Percentiles rank a stretch among this genome's conserved stretches.
Evolutionary conservation across 106 monocot genomes (phyloP).

Genomic region (Allium sativum): DNA sequence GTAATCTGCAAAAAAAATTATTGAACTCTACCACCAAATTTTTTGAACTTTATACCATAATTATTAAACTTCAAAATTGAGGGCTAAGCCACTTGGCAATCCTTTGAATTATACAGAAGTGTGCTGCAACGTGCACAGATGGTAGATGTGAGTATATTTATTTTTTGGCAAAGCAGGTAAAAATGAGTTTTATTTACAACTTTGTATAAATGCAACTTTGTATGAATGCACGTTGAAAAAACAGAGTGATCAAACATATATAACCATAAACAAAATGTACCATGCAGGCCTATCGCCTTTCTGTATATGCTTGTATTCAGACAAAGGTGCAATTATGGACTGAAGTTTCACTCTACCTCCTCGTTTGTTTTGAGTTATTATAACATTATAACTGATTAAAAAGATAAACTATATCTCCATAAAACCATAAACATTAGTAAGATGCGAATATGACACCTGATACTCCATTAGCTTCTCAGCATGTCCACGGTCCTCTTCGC

Average conservation of each 20-base stretch:
- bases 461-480: slow-evolving; percentile 51
- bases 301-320: slow-evolving; percentile 69
- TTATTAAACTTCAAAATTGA: too few relatives aligned
- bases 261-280: slow-evolving; percentile 16
- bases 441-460: slow-evolving; percentile 14
- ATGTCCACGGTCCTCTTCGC: slow-evolving; percentile 43
- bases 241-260: not conserved
- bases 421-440: not conserved
- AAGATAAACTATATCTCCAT: not conserved
- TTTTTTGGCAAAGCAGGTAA: too few relatives aligned
- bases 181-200: not conserved
- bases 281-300: slow-evolving; percentile 86
- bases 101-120: too few relatives aligned
- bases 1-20: too few relatives aligned
- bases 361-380: slow-evolving; percentile 43
- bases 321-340: slow-evolving; percentile 40
- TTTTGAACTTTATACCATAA: too few relatives aligned
- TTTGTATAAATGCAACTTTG: not conserved
- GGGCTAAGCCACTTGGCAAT: too few relatives aligned
- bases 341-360: slow-evolving; percentile 76
- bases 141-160: too few relatives aligned
- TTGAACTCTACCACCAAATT: too few relatives aligned
- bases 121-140: too few relatives aligned
- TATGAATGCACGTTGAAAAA: too few relatives aligned
- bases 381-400: not conserved